Evolutionary conservation across 1,139 yeast species (phyloP).

Genomic region (Magnusiomyces tetraspermus): DNA sequence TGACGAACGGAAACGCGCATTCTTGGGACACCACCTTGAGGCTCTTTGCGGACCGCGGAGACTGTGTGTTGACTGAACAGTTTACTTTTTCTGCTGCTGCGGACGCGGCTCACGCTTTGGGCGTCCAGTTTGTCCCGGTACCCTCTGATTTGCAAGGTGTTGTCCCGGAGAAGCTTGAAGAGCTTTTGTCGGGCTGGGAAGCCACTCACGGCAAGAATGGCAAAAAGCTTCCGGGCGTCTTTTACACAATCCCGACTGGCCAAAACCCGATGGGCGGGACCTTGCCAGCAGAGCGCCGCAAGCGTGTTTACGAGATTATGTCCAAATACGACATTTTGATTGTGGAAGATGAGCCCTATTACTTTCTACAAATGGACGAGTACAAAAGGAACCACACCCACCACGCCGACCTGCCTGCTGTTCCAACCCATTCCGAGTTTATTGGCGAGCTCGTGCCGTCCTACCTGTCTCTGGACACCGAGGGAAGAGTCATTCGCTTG

Average conservation of each 20-base stretch:
- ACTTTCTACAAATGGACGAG: conserved; percentile 78
- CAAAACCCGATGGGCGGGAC: conserved; percentile 94
- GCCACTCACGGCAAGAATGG: conserved; percentile 61
- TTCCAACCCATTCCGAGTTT: conserved; percentile 41
- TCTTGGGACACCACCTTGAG: conserved; percentile 80
- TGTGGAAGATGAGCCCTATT: conserved; percentile 91
- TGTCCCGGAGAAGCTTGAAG: conserved; percentile 61
- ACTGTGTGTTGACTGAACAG: conserved; percentile 71
- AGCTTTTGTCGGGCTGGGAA: conserved; percentile 60
- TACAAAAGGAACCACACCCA: conserved; percentile 40
- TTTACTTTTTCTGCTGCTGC: conserved; percentile 75
- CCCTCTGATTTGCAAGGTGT: conserved; percentile 75
- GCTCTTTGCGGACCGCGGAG: conserved; percentile 71
- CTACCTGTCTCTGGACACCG: conserved; percentile 66
- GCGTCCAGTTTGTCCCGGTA: conserved; percentile 59
- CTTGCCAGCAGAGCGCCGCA: conserved; percentile 61
- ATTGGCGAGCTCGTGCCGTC: conserved; percentile 64
- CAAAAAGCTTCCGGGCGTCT: conserved; percentile 32
- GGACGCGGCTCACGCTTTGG: conserved; percentile 71
- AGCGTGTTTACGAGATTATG: conserved; percentile 58
- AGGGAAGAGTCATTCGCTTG: conserved; percentile 83
- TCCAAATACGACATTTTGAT: conserved; percentile 71
- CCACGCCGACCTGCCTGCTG: conserved; percentile 26
- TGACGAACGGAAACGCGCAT: conserved; percentile 77
- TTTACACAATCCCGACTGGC: conserved; percentile 85